A percentile compares a stretch with the other conserved stretches of the same genome.
Conservation (phyloP, 176 grass and related monocot species). For the Pontederia paniculata region DNA sequence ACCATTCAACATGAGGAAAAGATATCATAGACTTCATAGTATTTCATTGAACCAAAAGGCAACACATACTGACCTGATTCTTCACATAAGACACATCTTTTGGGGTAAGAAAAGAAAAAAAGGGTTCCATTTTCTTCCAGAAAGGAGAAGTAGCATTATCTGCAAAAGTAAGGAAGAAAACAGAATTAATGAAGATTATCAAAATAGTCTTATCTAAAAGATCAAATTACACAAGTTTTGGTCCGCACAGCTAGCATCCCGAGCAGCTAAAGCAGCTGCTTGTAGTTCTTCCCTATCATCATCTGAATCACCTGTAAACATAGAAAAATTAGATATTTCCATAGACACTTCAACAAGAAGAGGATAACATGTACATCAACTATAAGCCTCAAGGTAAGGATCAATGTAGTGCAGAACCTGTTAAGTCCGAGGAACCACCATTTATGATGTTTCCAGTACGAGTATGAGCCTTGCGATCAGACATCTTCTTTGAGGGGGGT, state of each 20-base stretch:
- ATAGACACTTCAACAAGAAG: slow-evolving; percentile 2
- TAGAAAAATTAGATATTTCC: slow-evolving; percentile 11
- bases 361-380: background rate
- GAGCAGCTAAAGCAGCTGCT: slow-evolving; percentile 60
- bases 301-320: slow-evolving; percentile 47
- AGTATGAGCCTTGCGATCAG: slow-evolving; percentile 50
- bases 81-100: slow-evolving; percentile 55
- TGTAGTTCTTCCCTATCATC: slow-evolving; percentile 81
- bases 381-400: slow-evolving; percentile 3
- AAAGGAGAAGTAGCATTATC: slow-evolving; percentile 61
- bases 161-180: slow-evolving; percentile 19
- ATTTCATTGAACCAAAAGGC: background rate
- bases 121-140: slow-evolving; percentile 90
- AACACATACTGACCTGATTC: slow-evolving; percentile 43
- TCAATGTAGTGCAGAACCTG: slow-evolving; percentile 19
- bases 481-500: slow-evolving; percentile 46
- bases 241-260: slow-evolving; percentile 43
- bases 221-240: slow-evolving; percentile 12
- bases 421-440: slow-evolving; percentile 27
- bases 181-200: slow-evolving; percentile 12
- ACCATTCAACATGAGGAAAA: slow-evolving; percentile 1
- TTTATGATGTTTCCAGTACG: slow-evolving; percentile 36
- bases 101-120: slow-evolving; percentile 42
- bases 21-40: background rate
- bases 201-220: slow-evolving; percentile 9